A percentile compares a stretch with the other conserved stretches of the same genome.
Evolutionary conservation across 208 protist genomes (phyloP).

Genomic region (Trypanosoma platydactyli): DNA sequence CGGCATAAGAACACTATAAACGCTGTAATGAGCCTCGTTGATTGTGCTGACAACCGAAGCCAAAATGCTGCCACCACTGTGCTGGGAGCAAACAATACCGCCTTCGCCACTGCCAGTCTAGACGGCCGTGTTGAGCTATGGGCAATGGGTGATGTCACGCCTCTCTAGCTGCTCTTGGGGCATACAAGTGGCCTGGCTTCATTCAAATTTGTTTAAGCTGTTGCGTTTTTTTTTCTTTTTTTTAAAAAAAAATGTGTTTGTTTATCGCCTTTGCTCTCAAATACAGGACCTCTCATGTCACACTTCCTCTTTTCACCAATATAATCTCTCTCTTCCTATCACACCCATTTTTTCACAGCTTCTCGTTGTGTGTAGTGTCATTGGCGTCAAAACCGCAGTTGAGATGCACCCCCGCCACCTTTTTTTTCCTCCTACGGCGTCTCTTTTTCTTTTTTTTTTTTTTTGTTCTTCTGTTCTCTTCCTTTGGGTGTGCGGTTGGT

Average conservation of each 20-base stretch:
- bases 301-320: background rate
- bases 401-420: too few species aligned
- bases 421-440: background rate
- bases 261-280: background rate
- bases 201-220: background rate
- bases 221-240: constrained; percentile 8
- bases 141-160: constrained; percentile 26
- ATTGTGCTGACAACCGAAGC: too few species aligned
- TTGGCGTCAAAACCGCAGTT: too few species aligned
- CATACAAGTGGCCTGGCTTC: background rate
- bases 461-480: background rate
- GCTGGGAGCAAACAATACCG: background rate
- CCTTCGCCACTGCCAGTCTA: constrained; percentile 35
- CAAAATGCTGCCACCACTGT: background rate
- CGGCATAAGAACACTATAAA: constrained; percentile 38
- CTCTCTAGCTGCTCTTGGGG: background rate
- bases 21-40: constrained; percentile 13
- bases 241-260: too few species aligned
- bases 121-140: constrained; percentile 39
- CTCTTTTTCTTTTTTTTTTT: background rate
- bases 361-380: too few species aligned
- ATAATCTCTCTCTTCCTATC: too few species aligned
- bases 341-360: too few species aligned
- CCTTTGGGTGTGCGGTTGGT: background rate
- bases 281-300: background rate